Conservation (phyloP, 2,329 filamentous ascomycete species). For the Lasiodiplodia hormozganensis region DNA sequence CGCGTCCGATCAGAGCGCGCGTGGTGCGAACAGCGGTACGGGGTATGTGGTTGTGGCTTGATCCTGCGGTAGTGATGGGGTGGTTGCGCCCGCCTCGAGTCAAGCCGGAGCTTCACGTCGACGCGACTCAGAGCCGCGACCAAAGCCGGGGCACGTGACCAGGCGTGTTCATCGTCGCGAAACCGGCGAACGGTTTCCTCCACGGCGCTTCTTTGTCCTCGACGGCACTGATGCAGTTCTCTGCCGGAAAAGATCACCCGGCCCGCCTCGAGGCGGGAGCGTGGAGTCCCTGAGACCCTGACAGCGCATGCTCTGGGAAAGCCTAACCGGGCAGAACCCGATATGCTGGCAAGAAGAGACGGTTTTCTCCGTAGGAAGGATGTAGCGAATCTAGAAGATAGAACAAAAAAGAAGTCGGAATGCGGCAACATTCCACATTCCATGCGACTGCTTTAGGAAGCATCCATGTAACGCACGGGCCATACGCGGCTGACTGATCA, state of each 20-base stretch:
- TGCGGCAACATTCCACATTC: not conserved
- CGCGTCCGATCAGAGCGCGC: conserved; percentile 24
- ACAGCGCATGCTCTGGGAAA: not conserved
- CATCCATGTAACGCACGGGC: conserved; percentile 15
- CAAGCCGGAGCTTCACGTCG: conserved; percentile 5
- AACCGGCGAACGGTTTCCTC: not conserved
- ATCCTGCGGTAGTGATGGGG: not conserved
- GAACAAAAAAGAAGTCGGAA: not conserved
- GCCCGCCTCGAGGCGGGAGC: not conserved
- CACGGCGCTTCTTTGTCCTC: conserved; percentile 4
- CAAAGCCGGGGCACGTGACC: conserved; percentile 3
- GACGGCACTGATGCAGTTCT: not conserved
- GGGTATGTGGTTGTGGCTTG: not conserved
- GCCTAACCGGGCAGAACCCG: not conserved
- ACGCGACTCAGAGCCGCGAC: conserved; percentile 4
- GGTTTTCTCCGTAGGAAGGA: not conserved
- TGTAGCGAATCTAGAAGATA: not conserved
- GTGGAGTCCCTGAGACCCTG: not conserved
- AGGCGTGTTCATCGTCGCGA: not conserved
- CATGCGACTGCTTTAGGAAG: not conserved
- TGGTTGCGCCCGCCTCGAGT: not conserved
- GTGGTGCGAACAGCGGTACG: conserved; percentile 1
- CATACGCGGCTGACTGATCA: conserved; percentile 2
- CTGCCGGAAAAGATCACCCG: not conserved
- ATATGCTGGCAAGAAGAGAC: not conserved